Evolutionary conservation across 2,329 filamentous ascomycete genomes (phyloP), one percentile per base, ranked within the genome.

Genomic region (Fusarium sp.): DNA sequence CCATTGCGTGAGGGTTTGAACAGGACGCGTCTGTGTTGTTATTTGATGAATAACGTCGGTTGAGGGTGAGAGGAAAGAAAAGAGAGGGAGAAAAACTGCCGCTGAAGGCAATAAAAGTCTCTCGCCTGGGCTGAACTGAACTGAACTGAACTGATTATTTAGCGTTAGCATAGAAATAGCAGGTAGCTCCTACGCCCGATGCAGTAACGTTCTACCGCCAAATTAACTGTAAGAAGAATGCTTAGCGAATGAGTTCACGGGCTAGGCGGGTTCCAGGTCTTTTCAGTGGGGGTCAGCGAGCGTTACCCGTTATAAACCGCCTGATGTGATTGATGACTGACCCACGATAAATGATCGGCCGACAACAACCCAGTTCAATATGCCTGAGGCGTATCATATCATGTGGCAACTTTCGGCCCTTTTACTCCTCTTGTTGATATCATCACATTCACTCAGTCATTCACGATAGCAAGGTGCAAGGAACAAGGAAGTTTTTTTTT

Each of bases 1-100:
- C 91, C 92, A 95, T 96, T 58, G 27, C 20, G 20, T 23, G 11
- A 49, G 30, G 14, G 11, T 15, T 20, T 14, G 22, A 23, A 43
- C 22, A 44, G 35, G 15, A 20, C 17, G n/a, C 25, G 30, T 22
- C 22, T 20, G 19, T 19, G 9, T 62, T 23, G 33, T 48, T 33
- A 17, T 32, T 19, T n/a, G 13, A 15, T 22, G 27, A 22, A 10
- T 25, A 48, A 27, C 39, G 19, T 20, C 9, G 7, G 39, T 45
- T 57, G 56, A 48, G 37, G n/a, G 44, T 20, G 30, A 27, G 32
- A 9, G 35, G 22, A 30, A 30, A 43, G 41, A 30, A 41, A 41
- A 43, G 43, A 25, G 43, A 25, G 39, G 30, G 52, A 37, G 27
- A 48, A 56, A 68, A 51, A 52, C 25, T 62, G 33, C 44, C 43